A percentile compares a stretch with the other conserved stretches of the same genome.
phyloP scores from a whole-genome alignment of 371 early-diverging fungal species.

The Mucor piriformis region DNA sequence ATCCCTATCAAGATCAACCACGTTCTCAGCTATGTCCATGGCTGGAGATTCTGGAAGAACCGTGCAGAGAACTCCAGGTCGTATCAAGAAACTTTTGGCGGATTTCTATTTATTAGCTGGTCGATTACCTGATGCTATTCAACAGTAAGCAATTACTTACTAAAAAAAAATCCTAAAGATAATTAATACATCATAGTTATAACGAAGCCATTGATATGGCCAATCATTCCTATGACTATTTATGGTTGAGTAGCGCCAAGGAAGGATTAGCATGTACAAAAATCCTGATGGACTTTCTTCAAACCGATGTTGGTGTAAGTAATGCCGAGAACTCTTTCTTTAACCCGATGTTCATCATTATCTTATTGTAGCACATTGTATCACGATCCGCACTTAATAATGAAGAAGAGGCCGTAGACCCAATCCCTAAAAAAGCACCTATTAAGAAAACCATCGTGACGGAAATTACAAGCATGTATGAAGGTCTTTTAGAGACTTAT shows the following conservation, averaged over 20 bases:
- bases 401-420: conserved; percentile 3
- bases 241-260: conserved; percentile 81
- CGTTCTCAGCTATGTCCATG: conserved; percentile 24
- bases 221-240: conserved; percentile 67
- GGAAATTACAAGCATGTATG: conserved; percentile 60
- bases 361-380: conserved; percentile 22
- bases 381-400: conserved; percentile 10
- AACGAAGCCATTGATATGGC: conserved; percentile 71
- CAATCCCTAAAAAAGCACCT: conserved; percentile 1
- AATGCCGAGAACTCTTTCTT: conserved; percentile 45
- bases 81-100: conserved; percentile 77
- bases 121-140: conserved; percentile 73
- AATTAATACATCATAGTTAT: conserved; percentile 47
- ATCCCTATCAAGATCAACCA: conserved; percentile 22
- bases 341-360: conserved; percentile 64
- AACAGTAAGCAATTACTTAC: conserved; percentile 61
- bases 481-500: conserved; percentile 48
- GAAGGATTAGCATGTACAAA: conserved; percentile 75
- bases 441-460: conserved; percentile 19
- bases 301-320: conserved; percentile 60
- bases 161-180: not conserved
- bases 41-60: conserved; percentile 72
- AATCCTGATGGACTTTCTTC: conserved; percentile 61
- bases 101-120: conserved; percentile 84
- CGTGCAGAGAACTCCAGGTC: conserved; percentile 66